Evolutionary conservation across 2,329 filamentous ascomycete genomes (phyloP), one percentile per base, ranked within the genome.

Genomic region (Metarhizium robertsii): DNA sequence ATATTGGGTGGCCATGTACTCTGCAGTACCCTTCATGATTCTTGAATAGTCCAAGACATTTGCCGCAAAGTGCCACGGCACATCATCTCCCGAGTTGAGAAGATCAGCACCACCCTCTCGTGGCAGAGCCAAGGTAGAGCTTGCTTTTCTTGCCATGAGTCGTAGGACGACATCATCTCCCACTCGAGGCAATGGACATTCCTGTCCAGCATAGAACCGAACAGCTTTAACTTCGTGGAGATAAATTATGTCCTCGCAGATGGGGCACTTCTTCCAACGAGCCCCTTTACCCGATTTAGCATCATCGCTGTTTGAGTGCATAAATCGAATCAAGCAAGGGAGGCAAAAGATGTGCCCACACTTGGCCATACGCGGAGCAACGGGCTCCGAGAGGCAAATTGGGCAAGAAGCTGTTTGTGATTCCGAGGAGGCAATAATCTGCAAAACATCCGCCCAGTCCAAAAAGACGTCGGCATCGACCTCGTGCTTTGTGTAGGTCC

Each of bases 301-400:
- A n/a, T 88, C 86, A 55, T 88, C 86, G 29, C 80, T 83, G 2
- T 81, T 83, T 7, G 91, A 88, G 64, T 95, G 89, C 90, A 99
- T 96, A 69, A 95, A 99, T 52, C 94, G 87, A 60, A 97, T 90
- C 58, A 97, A 73, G 67, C 94, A 99, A 6, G 94, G 86, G 38
- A 97, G 75, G 67, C 94, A 99, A 69, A 96, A 97, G 13, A 99
- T 96, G 68, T 99, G 94, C 1, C 94, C 94, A 66, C 94, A 99
- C 66, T 87, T 92, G 46, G 94, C 92, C 92, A 99, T 99, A 55
- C 94, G 85, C 36, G 94, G 92, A 7, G 94, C 94, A 18, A 95
- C 90, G 1, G 94, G 94, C 55, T 88, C 89, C 2, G 88, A 95
- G 32, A 99, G 81, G 66, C 94, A 99, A 54, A 99, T 99, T 0